Base-by-base conservation (phyloP, 2,329 filamentous ascomycete genomes). In the Aspergillus terreus region DNA sequence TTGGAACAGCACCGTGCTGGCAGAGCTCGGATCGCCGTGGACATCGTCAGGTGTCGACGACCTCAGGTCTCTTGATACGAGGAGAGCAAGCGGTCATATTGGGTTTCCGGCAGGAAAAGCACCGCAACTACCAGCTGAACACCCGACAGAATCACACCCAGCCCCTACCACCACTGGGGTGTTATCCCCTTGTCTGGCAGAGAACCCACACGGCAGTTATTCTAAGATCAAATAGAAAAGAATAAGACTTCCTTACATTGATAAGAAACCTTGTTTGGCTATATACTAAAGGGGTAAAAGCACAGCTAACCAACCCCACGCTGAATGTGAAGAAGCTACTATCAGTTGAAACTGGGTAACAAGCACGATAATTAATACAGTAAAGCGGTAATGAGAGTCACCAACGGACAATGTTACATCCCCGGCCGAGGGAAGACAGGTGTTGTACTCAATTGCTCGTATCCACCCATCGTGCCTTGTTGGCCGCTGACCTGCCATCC, bases 401-500 rank as follows among this genome's bases (percentile, higher is more conserved):
- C 5, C 19, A 12, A 12, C 19, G 14, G 40, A 19, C 15, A 6
- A 17, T 19, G 12, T 17, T 23, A 42, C 63, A 78, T 75, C 15
- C 82, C 84, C 1, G 90, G 90, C 51, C 92, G 79, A 9, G 94
- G 94, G 66, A 99, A 99, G 1, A 97, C 83, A 0, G 86, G 86
- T 25, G 90, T 78, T 0, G 92, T 95, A 32, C 86, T 81, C 41
- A 97, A 65, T 58, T 88, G 83, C 65, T 96, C 87, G 59, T 78
- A 69, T 2, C 82, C 82, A 4, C 91, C 90, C 57, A 95, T 88
- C 4, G 94, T 92, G 7, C 87, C 82, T 64, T 89, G 83, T 58
- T 86, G 84, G 4, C 69, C 69, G 54, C 83, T 82, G 57, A 86
- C 81, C 69, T 96, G 92, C 90, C 94, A 97, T 1, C 90, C 90